Conservation (phyloP, 441 rosid species). For the Pelargonium fulgidum region DNA sequence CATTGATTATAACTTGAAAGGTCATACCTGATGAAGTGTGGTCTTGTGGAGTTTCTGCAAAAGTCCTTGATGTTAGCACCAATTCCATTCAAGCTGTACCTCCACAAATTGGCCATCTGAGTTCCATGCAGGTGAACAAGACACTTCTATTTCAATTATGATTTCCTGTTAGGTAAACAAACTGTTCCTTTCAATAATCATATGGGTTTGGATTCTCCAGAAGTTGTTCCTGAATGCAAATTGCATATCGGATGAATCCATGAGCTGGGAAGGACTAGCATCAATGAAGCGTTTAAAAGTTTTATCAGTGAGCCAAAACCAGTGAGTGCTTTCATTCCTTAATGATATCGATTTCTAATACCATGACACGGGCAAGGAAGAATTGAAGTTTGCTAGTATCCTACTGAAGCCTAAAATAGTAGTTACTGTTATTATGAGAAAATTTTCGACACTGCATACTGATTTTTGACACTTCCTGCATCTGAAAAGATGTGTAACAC, state of each 20-base stretch:
- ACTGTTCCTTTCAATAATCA: background rate
- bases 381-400: background rate
- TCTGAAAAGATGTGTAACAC: background rate
- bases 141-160: constrained; percentile 9
- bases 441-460: background rate
- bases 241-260: constrained; percentile 51
- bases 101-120: constrained; percentile 39
- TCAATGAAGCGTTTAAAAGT: constrained; percentile 46
- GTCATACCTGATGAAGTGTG: constrained; percentile 74
- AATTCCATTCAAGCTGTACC: constrained; percentile 55
- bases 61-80: constrained; percentile 61
- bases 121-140: constrained; percentile 43
- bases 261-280: constrained; percentile 58
- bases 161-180: constrained; percentile 13
- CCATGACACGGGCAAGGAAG: background rate
- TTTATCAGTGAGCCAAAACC: constrained; percentile 56
- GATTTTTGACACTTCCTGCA: background rate
- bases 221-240: constrained; percentile 59
- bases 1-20: constrained; percentile 32
- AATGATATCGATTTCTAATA: background rate
- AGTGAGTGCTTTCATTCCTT: constrained; percentile 35
- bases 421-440: background rate
- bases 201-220: constrained; percentile 30
- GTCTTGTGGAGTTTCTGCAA: constrained; percentile 48
- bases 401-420: background rate